phyloP scores from a whole-genome alignment of 306 rosid genomes.

The Prunus kanzakura region DNA sequence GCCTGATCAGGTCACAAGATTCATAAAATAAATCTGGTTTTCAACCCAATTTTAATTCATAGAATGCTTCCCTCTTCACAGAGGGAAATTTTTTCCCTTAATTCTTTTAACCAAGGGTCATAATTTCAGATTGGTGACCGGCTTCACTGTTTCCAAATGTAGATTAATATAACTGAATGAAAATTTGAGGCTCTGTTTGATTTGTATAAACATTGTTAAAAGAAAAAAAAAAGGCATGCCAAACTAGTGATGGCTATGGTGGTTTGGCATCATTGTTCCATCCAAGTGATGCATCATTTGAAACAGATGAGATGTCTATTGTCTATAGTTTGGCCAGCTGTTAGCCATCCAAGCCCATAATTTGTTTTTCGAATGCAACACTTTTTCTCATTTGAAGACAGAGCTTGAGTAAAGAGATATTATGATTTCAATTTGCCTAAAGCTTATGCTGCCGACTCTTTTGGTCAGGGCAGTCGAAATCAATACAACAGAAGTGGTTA shows the following conservation, averaged over 20 bases:
- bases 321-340: too few relatives aligned
- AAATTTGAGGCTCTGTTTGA: slow-evolving; percentile 8
- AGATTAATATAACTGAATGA: slow-evolving; percentile 1
- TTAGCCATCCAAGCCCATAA: not conserved
- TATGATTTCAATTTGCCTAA: not conserved
- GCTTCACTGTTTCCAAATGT: slow-evolving; percentile 17
- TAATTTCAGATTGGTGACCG: not conserved
- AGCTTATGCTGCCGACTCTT: not conserved
- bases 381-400: not conserved
- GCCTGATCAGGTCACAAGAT: slow-evolving; percentile 46
- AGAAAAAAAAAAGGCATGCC: not conserved
- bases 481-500: not conserved
- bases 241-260: not conserved
- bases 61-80: slow-evolving; percentile 14
- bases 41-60: slow-evolving; percentile 16
- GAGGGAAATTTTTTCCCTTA: not conserved
- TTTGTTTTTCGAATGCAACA: not conserved
- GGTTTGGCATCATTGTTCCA: not conserved
- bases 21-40: slow-evolving; percentile 16
- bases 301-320: not conserved
- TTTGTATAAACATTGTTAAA: not conserved
- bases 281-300: not conserved
- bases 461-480: not conserved
- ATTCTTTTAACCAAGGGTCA: slow-evolving; percentile 31
- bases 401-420: not conserved